Base-by-base conservation (phyloP, 352 stramenopile species). In the Phytophthora pisi region DNA sequence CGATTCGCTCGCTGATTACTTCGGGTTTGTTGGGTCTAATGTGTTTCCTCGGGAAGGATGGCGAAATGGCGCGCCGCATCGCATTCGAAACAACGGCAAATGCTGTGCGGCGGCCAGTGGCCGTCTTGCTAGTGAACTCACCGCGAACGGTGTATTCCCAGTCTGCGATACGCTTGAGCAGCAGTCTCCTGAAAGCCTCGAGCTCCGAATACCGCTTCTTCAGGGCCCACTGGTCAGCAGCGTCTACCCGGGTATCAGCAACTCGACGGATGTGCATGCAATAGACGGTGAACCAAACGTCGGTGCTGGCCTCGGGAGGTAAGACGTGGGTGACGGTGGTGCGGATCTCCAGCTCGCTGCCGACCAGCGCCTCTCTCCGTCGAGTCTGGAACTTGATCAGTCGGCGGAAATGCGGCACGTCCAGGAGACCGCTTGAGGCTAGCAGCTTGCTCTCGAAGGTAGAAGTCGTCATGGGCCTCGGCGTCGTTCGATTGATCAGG, bases 331-430 rank as follows among this genome's bases (percentile, higher is more conserved):
- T 62, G 28, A 57, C 46, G 1, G 70, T 66, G 18, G 77, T 81
- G 61, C 61, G 68, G 50, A 89, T 86, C 50, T 82, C 69, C 50
- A 89, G 53, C 46, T 87, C 77, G 52, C 61, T 75, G 52, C 78
- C 68, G n/a, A 56, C 30, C 5, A 72, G 34, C 38, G 52, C 57
- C 20, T 86, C 76, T 34, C 82, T 70, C 20, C 84, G 81, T 50
- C 81, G 81, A 51, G 77, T 74, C 72, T 89, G 84, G 61, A 86
- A 81, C 70, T 89, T 89, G 57, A 86, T 75, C 64, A 89, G 68
- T 15, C 80, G 80, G 8, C 80, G 80, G 52, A 76, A 83, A 23
- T 71, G 73, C 26, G 75, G 66, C 34, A 79, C 67, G 11, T 65
- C 54, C 64, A 85, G 74, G 26, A 86, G 62, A 5, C 70, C 61